These are phyloP conservation scores for Cryptococcus sp. DNA, from an alignment of 1,284 basidiomycete species.

Conservation along the genomic window DNA sequence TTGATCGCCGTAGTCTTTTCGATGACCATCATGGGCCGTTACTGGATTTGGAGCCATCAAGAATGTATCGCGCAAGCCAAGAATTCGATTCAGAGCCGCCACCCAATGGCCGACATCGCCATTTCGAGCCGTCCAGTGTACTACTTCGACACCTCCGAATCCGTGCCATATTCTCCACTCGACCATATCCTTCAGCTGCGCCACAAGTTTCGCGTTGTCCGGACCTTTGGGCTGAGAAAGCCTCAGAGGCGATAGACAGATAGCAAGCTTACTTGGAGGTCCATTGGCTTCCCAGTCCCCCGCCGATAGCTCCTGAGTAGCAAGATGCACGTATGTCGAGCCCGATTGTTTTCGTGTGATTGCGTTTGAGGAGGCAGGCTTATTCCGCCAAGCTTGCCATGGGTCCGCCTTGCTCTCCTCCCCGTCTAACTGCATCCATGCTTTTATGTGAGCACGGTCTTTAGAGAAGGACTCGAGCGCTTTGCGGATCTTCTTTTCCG, in stretches of 20 bases:
- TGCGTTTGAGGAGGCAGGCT: too few species aligned
- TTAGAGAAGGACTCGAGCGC: background rate
- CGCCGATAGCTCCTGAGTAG: background rate
- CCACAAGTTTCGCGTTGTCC: background rate
- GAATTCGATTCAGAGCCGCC: slow-evolving; percentile 2
- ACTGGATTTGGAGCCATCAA: background rate
- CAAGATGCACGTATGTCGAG: too few species aligned
- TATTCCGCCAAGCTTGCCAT: too few species aligned
- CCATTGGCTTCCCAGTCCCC: slow-evolving; percentile 3
- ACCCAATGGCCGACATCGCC: slow-evolving; percentile 4
- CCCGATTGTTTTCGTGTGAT: too few species aligned
- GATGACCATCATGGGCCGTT: background rate
- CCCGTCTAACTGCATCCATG: too few species aligned
- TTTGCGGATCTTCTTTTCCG: background rate
- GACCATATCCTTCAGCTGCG: slow-evolving; percentile 5
- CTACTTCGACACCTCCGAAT: slow-evolving; percentile 7
- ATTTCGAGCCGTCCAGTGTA: slow-evolving; percentile 8
- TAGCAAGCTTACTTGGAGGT: background rate
- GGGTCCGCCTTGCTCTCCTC: too few species aligned
- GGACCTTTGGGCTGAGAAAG: background rate
- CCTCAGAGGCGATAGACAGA: slow-evolving; percentile 7
- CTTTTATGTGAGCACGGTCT: background rate
- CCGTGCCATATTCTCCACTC: slow-evolving; percentile 10
- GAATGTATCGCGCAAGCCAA: slow-evolving; percentile 6
- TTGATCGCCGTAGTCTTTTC: slow-evolving; percentile 1